Conservation (phyloP, 2,329 filamentous ascomycete species). For the Myriosclerotinia scirpicola region DNA sequence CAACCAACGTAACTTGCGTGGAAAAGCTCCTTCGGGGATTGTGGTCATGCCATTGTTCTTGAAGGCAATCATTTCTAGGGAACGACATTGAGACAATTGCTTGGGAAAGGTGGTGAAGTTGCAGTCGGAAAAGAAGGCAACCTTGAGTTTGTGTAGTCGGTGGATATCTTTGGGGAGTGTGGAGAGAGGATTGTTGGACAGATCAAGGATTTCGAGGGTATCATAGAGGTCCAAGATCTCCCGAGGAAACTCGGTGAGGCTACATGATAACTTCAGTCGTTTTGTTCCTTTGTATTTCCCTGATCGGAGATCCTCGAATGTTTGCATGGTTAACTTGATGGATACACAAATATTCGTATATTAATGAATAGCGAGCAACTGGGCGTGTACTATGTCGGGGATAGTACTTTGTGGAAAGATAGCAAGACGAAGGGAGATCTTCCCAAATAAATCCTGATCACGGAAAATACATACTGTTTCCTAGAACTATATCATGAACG, state of each 20-base stretch:
- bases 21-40: slow-evolving; percentile 46
- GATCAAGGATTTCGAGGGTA: slow-evolving; percentile 49
- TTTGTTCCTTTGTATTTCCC: slow-evolving; percentile 36
- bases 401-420: not conserved
- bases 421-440: not conserved
- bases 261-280: slow-evolving; percentile 36
- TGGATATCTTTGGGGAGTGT: slow-evolving; percentile 44
- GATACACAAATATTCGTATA: not conserved
- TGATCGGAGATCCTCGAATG: slow-evolving; percentile 30
- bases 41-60: slow-evolving; percentile 48
- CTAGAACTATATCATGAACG: not conserved
- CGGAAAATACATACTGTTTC: slow-evolving; percentile 1
- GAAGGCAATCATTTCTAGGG: slow-evolving; percentile 52
- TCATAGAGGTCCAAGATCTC: slow-evolving; percentile 46
- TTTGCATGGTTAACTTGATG: slow-evolving; percentile 29
- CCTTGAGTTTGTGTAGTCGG: slow-evolving; percentile 47
- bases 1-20: slow-evolving; percentile 48
- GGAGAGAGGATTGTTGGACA: slow-evolving; percentile 48
- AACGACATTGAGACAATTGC: slow-evolving; percentile 46
- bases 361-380: not conserved
- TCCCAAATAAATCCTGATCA: not conserved
- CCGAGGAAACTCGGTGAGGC: slow-evolving; percentile 41
- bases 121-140: slow-evolving; percentile 50
- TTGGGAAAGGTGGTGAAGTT: slow-evolving; percentile 47
- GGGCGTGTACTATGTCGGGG: not conserved